Base-by-base conservation (phyloP, 306 rosid species). In the Prunus kanzakura region DNA sequence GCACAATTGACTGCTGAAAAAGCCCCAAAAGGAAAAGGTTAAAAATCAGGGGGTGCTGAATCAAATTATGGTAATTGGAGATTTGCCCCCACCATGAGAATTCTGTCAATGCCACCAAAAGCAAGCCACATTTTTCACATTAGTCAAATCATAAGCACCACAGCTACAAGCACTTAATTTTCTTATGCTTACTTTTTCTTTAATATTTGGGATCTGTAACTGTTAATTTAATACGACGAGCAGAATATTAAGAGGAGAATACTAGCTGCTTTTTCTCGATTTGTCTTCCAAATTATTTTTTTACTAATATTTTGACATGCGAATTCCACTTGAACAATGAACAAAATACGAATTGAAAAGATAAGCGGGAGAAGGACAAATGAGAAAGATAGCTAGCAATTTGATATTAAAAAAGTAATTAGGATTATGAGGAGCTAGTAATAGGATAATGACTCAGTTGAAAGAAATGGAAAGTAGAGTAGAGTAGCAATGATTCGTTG, bases 401-500 rank as follows among this genome's bases (percentile, higher is more conserved):
- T 32, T 32, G 38, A 32, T 32, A 45, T 45, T 45, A 45, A 10
- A 11, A 45, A 45, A 71, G 9, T 20, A 51, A 51, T 38, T 50
- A 32, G 18, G 41, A 11, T 11, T 66, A 54, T 67, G 35, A 15
- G 19, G 55, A 2, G 55, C 55, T 15, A 16, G 55, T 4, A 51
- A 51, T 51, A 51, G 55, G 55, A 64, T 77, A 64, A 74, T 58
- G 73, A 52, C 43, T 20, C 57, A 69, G 76, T 73, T 56, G 70
- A 64, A 79, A 76, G 38, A 20, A 35, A 64, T 22, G 69, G 50
- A 71, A 79, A 79, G 68, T 13, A 73, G 46, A 8, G 82, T 6
- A 6, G n/a, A 20, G 81, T 43, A 6, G 69, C 75, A 71, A 81
- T 84, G 73, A 81, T 84, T 67, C 66, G 58, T 68, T 66, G 32